Percentiles rank a stretch among this genome's conserved stretches.
phyloP scores from a whole-genome alignment of 441 rosid species.

The Populus hybrid region DNA sequence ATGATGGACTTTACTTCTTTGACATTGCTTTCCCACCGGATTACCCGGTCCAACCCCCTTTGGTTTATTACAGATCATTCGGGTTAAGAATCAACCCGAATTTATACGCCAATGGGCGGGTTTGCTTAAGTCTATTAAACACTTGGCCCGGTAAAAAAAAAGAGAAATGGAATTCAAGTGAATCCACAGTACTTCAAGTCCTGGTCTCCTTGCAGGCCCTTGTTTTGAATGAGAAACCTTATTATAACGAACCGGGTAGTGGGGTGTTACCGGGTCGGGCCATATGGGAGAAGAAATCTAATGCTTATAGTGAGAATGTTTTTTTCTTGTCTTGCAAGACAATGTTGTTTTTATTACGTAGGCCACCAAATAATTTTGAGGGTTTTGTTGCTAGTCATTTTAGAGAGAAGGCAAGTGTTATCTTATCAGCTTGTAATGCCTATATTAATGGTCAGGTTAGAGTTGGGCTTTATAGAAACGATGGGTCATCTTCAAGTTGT shows the following conservation, averaged over 20 bases:
- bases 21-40: conserved; percentile 48
- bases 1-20: conserved; percentile 59
- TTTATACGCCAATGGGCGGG: conserved; percentile 38
- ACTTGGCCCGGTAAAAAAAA: conserved; percentile 43
- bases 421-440: conserved; percentile 35
- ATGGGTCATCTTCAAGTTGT: neutral
- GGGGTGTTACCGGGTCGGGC: conserved; percentile 16
- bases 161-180: conserved; percentile 46
- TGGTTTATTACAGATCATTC: conserved; percentile 33
- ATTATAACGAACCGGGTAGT: conserved; percentile 42
- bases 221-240: conserved; percentile 54
- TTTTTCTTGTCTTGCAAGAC: conserved; percentile 35
- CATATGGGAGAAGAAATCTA: conserved; percentile 27
- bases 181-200: conserved; percentile 48
- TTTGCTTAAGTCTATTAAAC: conserved; percentile 55
- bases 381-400: conserved; percentile 35
- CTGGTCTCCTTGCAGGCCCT: conserved; percentile 53
- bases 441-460: conserved; percentile 28
- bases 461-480: conserved; percentile 29
- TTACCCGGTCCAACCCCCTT: conserved; percentile 46
- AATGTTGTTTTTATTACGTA: conserved; percentile 24
- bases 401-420: conserved; percentile 21
- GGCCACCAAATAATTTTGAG: conserved; percentile 46
- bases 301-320: conserved; percentile 34
- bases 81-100: conserved; percentile 58